Base-by-base conservation (phyloP, 805 yeast species). In the Jamesozyma hellenica region DNA sequence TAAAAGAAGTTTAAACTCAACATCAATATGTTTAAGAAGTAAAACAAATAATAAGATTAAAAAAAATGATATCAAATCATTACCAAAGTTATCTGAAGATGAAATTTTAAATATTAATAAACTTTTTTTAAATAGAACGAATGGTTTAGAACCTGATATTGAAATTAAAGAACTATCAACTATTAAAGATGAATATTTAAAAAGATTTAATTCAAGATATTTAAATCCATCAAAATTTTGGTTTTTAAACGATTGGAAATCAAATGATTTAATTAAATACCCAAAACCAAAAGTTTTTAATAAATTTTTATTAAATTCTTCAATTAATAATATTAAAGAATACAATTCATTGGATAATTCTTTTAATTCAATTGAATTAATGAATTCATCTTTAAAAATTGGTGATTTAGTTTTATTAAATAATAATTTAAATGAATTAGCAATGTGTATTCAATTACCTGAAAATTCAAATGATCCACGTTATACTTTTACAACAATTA, bases 371-470 rank as follows among this genome's bases (percentile, higher is more conserved):
- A 13, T 10, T 8, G 41, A 39, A 11, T 27, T 42, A n/a, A 18
- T 18, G 14, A 21, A 35, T 21, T 19, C 28, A 6, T 47, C 56
- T 5, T 38, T 76, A 13, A 46, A 63, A 7, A 61, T 76, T 3
- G 88, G 90, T 34, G 88, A 82, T 55, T 61, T 79, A 35, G 86
- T 79, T 4, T 71, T 76, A 14, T 52, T 79, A 14, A 61, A 58
- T 6, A 51, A 66, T 35, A 61, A 69, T 36, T 66, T 66, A 29
- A 61, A 70, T 4, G 70, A 68, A 36, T 59, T 79, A 15, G 71
- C 73, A 21, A 71, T 79, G 36, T 68, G 82, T 27, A 76, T 70
- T 1, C 71, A 67, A 19, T 56, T 73, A 19, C 88, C 88, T 0
- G 47, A 52, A 4, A 53, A 62, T 4, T 53, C 71, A 2, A 62